A percentile compares a stretch with the other conserved stretches of the same genome.
Evolutionary conservation across 23 red algal genomes (phyloP).

Genomic region (Gracilariopsis chorda): DNA sequence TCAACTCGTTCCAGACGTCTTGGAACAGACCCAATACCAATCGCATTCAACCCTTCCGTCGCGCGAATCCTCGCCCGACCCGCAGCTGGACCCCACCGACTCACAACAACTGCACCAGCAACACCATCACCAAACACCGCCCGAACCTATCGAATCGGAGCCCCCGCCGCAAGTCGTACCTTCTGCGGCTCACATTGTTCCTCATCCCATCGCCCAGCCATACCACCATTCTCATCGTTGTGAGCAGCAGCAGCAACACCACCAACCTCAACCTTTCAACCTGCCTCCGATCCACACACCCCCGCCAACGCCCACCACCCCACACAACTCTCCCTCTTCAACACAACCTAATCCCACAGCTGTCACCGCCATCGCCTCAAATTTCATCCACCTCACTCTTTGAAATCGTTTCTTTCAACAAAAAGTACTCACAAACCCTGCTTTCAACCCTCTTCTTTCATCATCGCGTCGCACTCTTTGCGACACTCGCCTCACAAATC

Average conservation of each 20-base stretch:
- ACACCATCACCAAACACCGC: neutral
- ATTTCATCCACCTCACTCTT: slow-evolving; percentile 21
- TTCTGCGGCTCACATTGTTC: neutral
- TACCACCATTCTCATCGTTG: too few relatives aligned
- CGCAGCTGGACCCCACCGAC: neutral
- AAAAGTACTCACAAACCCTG: too few relatives aligned
- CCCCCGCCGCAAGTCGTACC: slow-evolving; percentile 3
- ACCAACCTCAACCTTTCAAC: too few relatives aligned
- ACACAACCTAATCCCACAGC: neutral
- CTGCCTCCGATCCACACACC: too few relatives aligned
- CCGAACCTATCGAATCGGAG: neutral
- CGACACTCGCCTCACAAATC: too few relatives aligned
- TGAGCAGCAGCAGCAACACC: too few relatives aligned
- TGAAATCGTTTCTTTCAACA: too few relatives aligned
- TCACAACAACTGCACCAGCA: neutral
- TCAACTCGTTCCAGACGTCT: neutral
- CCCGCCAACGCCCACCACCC: neutral
- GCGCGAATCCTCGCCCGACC: neutral
- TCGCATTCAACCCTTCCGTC: neutral
- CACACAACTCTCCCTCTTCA: neutral
- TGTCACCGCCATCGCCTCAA: neutral
- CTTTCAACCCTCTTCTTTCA: too few relatives aligned
- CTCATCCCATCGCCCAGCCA: too few relatives aligned
- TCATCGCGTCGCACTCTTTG: too few relatives aligned
- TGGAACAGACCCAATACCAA: too few relatives aligned